Evolutionary conservation across 192 early-diverging fungal species (phyloP).

Genomic region (Coemansia erecta): DNA sequence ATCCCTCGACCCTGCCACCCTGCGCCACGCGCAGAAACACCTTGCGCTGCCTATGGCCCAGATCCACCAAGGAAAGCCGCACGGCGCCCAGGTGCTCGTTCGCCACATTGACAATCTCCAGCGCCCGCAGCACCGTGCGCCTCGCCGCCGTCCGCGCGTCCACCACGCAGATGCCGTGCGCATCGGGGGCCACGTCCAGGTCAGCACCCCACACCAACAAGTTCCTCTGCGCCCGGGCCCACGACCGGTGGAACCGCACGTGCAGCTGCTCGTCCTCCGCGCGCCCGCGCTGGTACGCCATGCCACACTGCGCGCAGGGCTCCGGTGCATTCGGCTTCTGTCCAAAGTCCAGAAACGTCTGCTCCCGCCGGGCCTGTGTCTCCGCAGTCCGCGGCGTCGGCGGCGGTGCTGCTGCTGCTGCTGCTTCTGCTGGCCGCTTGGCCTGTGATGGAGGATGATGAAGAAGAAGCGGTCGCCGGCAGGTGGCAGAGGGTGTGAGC

Average conservation of each 20-base stretch:
- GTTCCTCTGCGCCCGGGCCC: slow-evolving; percentile 21
- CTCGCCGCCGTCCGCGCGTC: slow-evolving; percentile 16
- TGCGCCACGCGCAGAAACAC: slow-evolving; percentile 39
- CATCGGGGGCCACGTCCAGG: neutral
- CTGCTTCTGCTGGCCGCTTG: neutral
- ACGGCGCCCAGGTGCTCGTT: slow-evolving; percentile 52
- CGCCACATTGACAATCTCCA: slow-evolving; percentile 37
- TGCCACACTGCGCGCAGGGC: slow-evolving; percentile 42
- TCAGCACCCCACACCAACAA: slow-evolving; percentile 18
- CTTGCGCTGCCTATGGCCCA: slow-evolving; percentile 26
- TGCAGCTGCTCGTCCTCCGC: slow-evolving; percentile 49
- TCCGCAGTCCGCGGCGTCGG: neutral
- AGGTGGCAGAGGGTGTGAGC: neutral
- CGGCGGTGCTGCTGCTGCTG: neutral
- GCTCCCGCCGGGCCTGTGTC: slow-evolving; percentile 19
- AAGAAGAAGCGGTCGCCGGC: neutral
- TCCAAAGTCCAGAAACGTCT: slow-evolving; percentile 53
- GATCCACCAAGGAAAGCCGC: slow-evolving; percentile 13
- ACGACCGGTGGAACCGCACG: slow-evolving; percentile 29
- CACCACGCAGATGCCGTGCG: slow-evolving; percentile 9
- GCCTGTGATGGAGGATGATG: neutral
- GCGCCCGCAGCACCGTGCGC: slow-evolving; percentile 29
- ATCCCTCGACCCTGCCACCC: slow-evolving; percentile 36
- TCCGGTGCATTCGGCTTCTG: slow-evolving; percentile 28
- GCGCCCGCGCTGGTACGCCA: slow-evolving; percentile 49